A percentile compares a stretch with the other conserved stretches of the same genome.
Conservation (phyloP, 2,329 filamentous ascomycete species). For the Cladosporium sp. region DNA sequence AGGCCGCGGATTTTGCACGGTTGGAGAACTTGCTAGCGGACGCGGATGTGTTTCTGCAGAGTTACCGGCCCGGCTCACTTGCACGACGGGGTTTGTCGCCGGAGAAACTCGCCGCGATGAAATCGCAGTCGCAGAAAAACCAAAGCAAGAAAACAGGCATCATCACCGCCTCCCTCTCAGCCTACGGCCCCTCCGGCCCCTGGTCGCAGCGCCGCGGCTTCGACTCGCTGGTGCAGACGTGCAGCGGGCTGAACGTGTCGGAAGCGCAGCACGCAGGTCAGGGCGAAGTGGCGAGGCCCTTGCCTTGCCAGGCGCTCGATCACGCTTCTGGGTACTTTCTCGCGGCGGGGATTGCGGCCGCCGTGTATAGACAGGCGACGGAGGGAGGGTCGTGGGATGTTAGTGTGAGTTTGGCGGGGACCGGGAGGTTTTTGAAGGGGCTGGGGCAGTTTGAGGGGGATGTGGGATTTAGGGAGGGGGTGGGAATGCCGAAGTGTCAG, state of each 20-base stretch:
- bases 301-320: constrained; percentile 55
- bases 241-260: constrained; percentile 52
- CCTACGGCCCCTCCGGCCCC: constrained; percentile 48
- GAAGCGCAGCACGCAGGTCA: constrained; percentile 47
- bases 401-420: constrained; percentile 52
- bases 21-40: constrained; percentile 30
- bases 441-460: constrained; percentile 48
- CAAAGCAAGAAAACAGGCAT: constrained; percentile 30
- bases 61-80: constrained; percentile 47
- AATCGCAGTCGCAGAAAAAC: no score
- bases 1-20: no score
- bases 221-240: constrained; percentile 54
- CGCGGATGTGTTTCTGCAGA: constrained; percentile 43
- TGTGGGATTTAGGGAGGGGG: constrained; percentile 43
- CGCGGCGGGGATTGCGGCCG: constrained; percentile 50
- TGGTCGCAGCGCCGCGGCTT: constrained; percentile 49
- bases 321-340: constrained; percentile 54
- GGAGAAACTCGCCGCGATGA: constrained; percentile 35
- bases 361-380: constrained; percentile 44
- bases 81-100: constrained; percentile 40
- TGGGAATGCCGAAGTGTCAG: neutral
- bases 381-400: constrained; percentile 50
- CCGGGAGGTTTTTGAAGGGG: constrained; percentile 54
- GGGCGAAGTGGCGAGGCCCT: constrained; percentile 38
- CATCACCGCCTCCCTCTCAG: constrained; percentile 50